These are phyloP conservation scores for Globisporangium recalcitrans DNA, from an alignment of 352 stramenopile genomes.

Conservation along the genomic window DNA sequence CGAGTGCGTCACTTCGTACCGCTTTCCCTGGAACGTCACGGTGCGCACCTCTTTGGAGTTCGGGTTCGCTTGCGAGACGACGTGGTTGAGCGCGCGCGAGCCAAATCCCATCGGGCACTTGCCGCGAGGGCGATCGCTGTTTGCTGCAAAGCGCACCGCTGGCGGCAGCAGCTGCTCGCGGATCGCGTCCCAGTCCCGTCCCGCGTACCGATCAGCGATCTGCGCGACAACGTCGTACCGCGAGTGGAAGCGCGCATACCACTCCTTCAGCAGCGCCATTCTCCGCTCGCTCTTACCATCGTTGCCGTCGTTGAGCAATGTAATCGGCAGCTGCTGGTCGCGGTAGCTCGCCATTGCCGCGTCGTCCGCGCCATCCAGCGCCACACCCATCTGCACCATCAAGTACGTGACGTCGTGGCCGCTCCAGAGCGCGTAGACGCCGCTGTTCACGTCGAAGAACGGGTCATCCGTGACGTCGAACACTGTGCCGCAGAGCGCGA, in stretches of 20 bases:
- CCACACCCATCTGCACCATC: constrained; percentile 35
- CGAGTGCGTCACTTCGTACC: constrained; percentile 51
- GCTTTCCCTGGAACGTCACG: constrained; percentile 48
- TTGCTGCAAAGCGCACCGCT: constrained; percentile 3
- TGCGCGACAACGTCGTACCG: constrained; percentile 45
- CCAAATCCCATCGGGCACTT: constrained; percentile 67
- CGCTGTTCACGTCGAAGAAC: constrained; percentile 37
- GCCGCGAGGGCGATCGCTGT: constrained; percentile 18
- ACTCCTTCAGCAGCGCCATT: constrained; percentile 38
- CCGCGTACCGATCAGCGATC: constrained; percentile 40
- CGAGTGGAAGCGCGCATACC: constrained; percentile 44
- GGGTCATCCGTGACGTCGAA: constrained; percentile 46
- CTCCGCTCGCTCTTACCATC: constrained; percentile 23
- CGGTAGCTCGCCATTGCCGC: constrained; percentile 30
- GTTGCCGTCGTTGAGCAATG: constrained; percentile 21
- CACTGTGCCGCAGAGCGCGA: constrained; percentile 45
- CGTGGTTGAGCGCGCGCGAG: constrained; percentile 23
- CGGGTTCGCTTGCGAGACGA: constrained; percentile 16
- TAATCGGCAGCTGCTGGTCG: constrained; percentile 28
- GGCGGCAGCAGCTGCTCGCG: constrained; percentile 32
- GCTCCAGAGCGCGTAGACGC: constrained; percentile 48
- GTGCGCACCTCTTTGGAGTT: constrained; percentile 26
- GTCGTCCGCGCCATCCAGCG: constrained; percentile 24
- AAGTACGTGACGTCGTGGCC: constrained; percentile 47
- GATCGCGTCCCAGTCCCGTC: constrained; percentile 35